A percentile compares a stretch with the other conserved stretches of the same genome.
Evolutionary conservation across 108 stramenopile genomes (phyloP).

Genomic region (Nannochloropsis oceanica): DNA sequence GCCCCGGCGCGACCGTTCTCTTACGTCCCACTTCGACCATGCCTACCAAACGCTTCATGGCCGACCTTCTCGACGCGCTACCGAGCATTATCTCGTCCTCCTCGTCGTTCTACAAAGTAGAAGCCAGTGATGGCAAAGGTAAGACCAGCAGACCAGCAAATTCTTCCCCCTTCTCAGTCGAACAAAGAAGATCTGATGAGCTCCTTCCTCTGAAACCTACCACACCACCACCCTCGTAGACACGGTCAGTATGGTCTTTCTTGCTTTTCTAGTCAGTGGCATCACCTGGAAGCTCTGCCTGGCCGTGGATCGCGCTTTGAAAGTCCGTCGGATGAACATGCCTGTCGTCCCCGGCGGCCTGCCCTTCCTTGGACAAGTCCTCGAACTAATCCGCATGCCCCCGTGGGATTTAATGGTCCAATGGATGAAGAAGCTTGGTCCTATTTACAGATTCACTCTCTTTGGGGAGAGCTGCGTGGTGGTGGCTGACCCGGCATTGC

Average conservation of each 20-base stretch:
- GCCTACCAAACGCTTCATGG: not conserved
- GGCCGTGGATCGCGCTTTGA: not conserved
- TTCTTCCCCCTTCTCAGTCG: too few species aligned
- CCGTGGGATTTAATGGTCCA: conserved; percentile 38
- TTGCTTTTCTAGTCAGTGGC: not conserved
- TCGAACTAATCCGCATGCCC: conserved; percentile 26
- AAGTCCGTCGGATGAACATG: not conserved
- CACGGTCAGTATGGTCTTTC: not conserved
- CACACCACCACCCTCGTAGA: not conserved
- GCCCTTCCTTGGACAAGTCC: conserved; percentile 35
- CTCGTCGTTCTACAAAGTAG: too few species aligned
- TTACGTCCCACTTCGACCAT: not conserved
- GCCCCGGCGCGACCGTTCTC: not conserved
- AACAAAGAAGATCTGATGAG: too few species aligned
- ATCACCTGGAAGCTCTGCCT: not conserved
- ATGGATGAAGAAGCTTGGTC: conserved; percentile 32
- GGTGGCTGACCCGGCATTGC: conserved; percentile 27
- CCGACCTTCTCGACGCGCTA: not conserved
- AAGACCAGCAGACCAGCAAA: too few species aligned
- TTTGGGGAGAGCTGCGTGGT: conserved; percentile 20
- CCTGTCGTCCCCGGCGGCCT: conserved; percentile 22
- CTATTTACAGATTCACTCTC: conserved; percentile 24
- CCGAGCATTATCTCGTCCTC: too few species aligned
- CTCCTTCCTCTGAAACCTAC: too few species aligned
- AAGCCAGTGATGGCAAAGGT: too few species aligned